Evolutionary conservation across 768 basidiomycete species (phyloP).

Genomic region (Obba rivulosa): DNA sequence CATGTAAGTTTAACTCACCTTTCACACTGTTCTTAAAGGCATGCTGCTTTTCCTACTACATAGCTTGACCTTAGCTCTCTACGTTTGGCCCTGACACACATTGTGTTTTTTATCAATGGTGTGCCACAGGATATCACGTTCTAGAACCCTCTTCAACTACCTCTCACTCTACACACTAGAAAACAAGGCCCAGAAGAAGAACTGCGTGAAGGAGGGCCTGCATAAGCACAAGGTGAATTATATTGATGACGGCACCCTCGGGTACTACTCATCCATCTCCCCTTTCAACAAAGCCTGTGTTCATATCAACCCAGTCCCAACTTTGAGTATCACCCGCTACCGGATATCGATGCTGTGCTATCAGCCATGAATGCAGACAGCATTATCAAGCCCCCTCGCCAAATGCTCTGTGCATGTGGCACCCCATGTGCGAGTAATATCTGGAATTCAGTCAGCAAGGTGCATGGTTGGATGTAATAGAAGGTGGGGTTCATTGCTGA

Average conservation of each 20-base stretch:
- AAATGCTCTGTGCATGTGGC: constrained; percentile 47
- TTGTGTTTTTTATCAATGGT: constrained; percentile 93
- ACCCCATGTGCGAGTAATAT: constrained; percentile 81
- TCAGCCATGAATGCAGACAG: constrained; percentile 18
- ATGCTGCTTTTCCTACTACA: constrained; percentile 28
- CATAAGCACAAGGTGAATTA: constrained; percentile 77
- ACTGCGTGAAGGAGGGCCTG: constrained; percentile 56
- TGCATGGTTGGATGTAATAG: too few species aligned
- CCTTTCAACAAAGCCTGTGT: constrained; percentile 88
- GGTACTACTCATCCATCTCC: constrained; percentile 94
- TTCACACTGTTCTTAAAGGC: constrained; percentile 44
- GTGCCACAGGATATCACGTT: constrained; percentile 80
- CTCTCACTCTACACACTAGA: constrained; percentile 68
- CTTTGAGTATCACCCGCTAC: constrained; percentile 76
- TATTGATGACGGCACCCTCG: constrained; percentile 91
- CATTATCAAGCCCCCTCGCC: constrained; percentile 27
- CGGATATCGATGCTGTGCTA: constrained; percentile 68
- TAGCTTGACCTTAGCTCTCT: constrained; percentile 55
- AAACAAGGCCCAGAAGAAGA: constrained; percentile 61
- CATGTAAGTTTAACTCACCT: too few species aligned
- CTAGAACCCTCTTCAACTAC: constrained; percentile 84
- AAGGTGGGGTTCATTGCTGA: too few species aligned
- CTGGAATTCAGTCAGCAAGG: too few species aligned
- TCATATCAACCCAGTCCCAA: constrained; percentile 80
- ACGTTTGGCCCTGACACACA: constrained; percentile 55